phyloP scores from a whole-genome alignment of 2,329 filamentous ascomycete species.

The Coniella lustricola region DNA sequence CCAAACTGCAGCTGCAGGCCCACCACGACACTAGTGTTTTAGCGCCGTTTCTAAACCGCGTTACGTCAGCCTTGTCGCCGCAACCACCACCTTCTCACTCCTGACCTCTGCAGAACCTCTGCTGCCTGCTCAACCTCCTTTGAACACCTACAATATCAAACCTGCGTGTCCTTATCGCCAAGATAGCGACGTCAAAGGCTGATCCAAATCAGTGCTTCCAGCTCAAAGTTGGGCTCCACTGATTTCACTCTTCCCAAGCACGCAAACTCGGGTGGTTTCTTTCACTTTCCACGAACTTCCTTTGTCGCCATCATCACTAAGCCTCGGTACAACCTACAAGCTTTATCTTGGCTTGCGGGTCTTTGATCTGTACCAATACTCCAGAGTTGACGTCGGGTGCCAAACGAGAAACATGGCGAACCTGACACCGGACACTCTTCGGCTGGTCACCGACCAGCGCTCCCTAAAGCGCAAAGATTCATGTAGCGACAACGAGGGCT shows the following conservation, averaged over 20 bases:
- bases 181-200: too few species aligned
- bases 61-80: slow-evolving; percentile 25
- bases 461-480: slow-evolving; percentile 34
- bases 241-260: too few species aligned
- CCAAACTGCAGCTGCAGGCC: slow-evolving; percentile 15
- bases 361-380: slow-evolving; percentile 51
- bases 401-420: slow-evolving; percentile 29
- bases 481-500: slow-evolving; percentile 26
- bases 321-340: too few species aligned
- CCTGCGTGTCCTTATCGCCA: too few species aligned
- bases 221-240: neutral
- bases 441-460: slow-evolving; percentile 16
- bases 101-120: too few species aligned
- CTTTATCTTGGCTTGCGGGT: slow-evolving; percentile 58
- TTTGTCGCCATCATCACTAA: slow-evolving; percentile 25
- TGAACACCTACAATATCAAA: neutral
- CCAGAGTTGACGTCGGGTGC: slow-evolving; percentile 39
- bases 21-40: slow-evolving; percentile 12
- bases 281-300: slow-evolving; percentile 18
- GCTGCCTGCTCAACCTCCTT: slow-evolving; percentile 8
- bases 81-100: too few species aligned
- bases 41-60: slow-evolving; percentile 14
- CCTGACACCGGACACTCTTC: slow-evolving; percentile 5
- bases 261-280: neutral
- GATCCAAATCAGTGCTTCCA: too few species aligned